phyloP scores from a whole-genome alignment of 495 filamentous ascomycete species.

The Diplogelasinospora grovesii region DNA sequence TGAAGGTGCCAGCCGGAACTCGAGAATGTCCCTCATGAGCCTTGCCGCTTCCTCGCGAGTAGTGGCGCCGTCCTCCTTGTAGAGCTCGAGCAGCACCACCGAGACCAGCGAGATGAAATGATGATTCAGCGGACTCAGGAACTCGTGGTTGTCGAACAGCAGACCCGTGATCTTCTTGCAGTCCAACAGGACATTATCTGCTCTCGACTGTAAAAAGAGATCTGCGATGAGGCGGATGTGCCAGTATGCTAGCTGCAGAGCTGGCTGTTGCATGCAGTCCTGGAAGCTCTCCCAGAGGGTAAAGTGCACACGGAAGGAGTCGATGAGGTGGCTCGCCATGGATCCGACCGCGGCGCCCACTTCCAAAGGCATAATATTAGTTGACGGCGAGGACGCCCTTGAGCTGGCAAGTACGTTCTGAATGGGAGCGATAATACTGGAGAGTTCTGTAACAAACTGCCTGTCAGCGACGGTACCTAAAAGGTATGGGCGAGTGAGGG shows the following conservation, averaged over 20 bases:
- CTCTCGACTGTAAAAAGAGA: constrained; percentile 38
- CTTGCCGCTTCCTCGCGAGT: constrained; percentile 29
- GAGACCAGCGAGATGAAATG: constrained; percentile 64
- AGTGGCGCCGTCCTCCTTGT: constrained; percentile 26
- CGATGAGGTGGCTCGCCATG: constrained; percentile 28
- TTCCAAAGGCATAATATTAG: too few species aligned
- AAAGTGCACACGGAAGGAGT: constrained; percentile 42
- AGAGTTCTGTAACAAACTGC: too few species aligned
- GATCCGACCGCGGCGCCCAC: constrained; percentile 16
- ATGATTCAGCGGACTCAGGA: constrained; percentile 61
- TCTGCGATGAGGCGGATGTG: constrained; percentile 59
- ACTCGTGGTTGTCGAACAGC: constrained; percentile 48
- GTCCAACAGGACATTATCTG: constrained; percentile 50
- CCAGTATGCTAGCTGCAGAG: constrained; percentile 68
- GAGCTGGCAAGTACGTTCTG: too few species aligned
- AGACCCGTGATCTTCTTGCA: constrained; percentile 52
- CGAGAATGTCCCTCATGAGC: constrained; percentile 28
- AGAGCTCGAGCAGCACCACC: constrained; percentile 61
- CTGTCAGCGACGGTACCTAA: too few species aligned
- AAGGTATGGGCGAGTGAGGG: too few species aligned
- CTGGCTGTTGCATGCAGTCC: too few species aligned
- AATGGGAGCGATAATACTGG: too few species aligned
- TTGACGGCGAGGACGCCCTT: too few species aligned
- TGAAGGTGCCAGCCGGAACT: constrained; percentile 26
- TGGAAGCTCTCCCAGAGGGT: too few species aligned